These are phyloP conservation scores for Microdochium paspali DNA, from an alignment of 2,329 filamentous ascomycete genomes.

Conservation along the genomic window DNA sequence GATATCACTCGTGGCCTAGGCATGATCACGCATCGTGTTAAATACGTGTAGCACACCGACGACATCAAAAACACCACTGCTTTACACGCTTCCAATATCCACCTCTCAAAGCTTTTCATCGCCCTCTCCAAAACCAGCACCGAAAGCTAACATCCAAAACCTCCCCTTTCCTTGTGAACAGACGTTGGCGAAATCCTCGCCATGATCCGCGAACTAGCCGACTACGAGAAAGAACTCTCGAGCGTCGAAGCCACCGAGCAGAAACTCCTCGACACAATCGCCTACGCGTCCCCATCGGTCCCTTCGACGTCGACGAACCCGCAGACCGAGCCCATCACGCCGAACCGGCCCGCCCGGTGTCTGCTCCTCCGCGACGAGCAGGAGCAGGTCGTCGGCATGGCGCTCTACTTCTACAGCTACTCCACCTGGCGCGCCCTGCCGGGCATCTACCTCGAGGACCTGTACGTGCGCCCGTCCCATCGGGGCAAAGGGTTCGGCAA, in stretches of 20 bases:
- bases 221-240: conserved; percentile 72
- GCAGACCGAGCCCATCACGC: conserved; percentile 42
- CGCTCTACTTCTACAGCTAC: conserved; percentile 92
- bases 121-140: too few species aligned
- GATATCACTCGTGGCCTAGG: too few species aligned
- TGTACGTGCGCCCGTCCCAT: conserved; percentile 68
- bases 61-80: too few species aligned
- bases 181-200: conserved; percentile 74
- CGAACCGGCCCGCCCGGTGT: conserved; percentile 61
- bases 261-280: conserved; percentile 64
- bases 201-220: conserved; percentile 77
- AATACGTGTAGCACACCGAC: too few species aligned
- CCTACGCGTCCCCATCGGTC: conserved; percentile 53
- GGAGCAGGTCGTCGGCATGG: conserved; percentile 63
- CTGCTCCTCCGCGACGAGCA: conserved; percentile 55
- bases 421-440: conserved; percentile 83
- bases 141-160: too few species aligned
- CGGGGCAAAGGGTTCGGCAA: conserved; percentile 75
- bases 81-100: too few species aligned
- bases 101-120: too few species aligned
- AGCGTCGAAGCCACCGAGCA: conserved; percentile 71
- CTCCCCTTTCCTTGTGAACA: conserved; percentile 22
- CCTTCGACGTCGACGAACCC: conserved; percentile 27
- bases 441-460: conserved; percentile 87
- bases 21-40: too few species aligned